A percentile compares a stretch with the other conserved stretches of the same genome.
phyloP scores from a whole-genome alignment of 352 stramenopile genomes.

The Globisporangium acanthophoron region DNA sequence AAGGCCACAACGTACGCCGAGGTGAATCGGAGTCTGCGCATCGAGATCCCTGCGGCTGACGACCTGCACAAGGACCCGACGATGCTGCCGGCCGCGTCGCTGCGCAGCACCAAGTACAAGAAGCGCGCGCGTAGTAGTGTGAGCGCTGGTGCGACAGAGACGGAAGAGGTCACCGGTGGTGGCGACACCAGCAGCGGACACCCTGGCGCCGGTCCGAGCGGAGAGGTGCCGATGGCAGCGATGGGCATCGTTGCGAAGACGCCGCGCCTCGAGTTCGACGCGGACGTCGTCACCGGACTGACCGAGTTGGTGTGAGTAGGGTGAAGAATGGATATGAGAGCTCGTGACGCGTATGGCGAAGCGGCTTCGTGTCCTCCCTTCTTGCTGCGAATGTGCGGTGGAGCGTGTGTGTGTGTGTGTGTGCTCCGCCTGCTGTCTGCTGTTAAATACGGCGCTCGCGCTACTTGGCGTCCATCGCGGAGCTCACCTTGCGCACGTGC shows the following conservation, averaged over 20 bases:
- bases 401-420: too few species aligned
- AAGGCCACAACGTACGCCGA: conserved; percentile 59
- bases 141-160: not conserved
- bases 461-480: conserved; percentile 25
- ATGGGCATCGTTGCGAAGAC: conserved; percentile 22
- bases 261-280: conserved; percentile 54
- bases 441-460: not conserved
- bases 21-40: conserved; percentile 53
- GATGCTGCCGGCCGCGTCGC: conserved; percentile 41
- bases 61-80: conserved; percentile 69
- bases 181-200: not conserved
- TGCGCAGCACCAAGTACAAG: conserved; percentile 53
- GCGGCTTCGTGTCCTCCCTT: too few species aligned
- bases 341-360: too few species aligned
- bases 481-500: conserved; percentile 47
- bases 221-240: not conserved
- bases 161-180: too few species aligned
- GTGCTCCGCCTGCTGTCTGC: not conserved
- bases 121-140: conserved; percentile 34
- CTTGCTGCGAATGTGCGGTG: too few species aligned
- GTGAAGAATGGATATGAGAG: not conserved
- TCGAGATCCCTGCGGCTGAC: conserved; percentile 68
- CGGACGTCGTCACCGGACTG: conserved; percentile 50
- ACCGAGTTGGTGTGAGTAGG: conserved; percentile 40
- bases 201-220: too few species aligned